These are phyloP conservation scores for Corynascus novoguineensis DNA, from an alignment of 495 filamentous ascomycete genomes.

Conservation along the genomic window DNA sequence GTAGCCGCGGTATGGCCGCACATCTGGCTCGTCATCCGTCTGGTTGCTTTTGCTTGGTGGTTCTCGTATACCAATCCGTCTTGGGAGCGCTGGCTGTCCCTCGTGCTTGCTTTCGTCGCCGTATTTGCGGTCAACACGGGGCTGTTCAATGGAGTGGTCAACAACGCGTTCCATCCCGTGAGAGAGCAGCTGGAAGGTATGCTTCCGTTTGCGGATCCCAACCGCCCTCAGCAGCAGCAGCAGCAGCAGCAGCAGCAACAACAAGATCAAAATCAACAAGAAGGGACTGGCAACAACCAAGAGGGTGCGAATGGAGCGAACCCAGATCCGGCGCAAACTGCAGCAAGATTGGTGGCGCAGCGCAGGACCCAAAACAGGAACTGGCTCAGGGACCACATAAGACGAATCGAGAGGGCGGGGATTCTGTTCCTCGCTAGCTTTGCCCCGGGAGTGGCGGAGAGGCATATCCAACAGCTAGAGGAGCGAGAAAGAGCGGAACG, in stretches of 20 bases:
- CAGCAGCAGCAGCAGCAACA: slow-evolving; percentile 18
- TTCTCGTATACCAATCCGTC: slow-evolving; percentile 65
- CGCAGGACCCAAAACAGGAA: slow-evolving; percentile 42
- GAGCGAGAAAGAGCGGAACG: slow-evolving; percentile 51
- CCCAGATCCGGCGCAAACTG: slow-evolving; percentile 49
- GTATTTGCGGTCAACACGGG: slow-evolving; percentile 63
- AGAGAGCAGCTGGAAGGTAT: slow-evolving; percentile 67
- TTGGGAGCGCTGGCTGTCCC: slow-evolving; percentile 62
- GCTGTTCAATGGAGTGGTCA: slow-evolving; percentile 52
- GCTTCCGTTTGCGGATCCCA: slow-evolving; percentile 49
- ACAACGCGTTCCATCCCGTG: slow-evolving; percentile 55
- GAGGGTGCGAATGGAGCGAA: slow-evolving; percentile 12
- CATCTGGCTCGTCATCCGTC: slow-evolving; percentile 71
- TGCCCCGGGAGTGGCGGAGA: slow-evolving; percentile 77
- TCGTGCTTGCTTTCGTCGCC: slow-evolving; percentile 47
- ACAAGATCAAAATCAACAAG: not conserved
- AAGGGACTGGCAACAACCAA: slow-evolving; percentile 9
- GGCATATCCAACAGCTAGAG: slow-evolving; percentile 68
- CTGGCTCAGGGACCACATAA: slow-evolving; percentile 53
- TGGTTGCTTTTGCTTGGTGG: slow-evolving; percentile 73
- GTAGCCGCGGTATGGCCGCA: slow-evolving; percentile 51
- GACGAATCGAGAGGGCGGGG: slow-evolving; percentile 66
- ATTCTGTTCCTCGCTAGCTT: slow-evolving; percentile 80
- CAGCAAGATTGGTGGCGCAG: slow-evolving; percentile 50
- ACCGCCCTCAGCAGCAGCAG: slow-evolving; percentile 17